A percentile compares a stretch with the other conserved stretches of the same genome.
These are phyloP conservation scores for Lycium barbarum DNA, from an alignment of 257 asterid genomes.

Conservation along the genomic window DNA sequence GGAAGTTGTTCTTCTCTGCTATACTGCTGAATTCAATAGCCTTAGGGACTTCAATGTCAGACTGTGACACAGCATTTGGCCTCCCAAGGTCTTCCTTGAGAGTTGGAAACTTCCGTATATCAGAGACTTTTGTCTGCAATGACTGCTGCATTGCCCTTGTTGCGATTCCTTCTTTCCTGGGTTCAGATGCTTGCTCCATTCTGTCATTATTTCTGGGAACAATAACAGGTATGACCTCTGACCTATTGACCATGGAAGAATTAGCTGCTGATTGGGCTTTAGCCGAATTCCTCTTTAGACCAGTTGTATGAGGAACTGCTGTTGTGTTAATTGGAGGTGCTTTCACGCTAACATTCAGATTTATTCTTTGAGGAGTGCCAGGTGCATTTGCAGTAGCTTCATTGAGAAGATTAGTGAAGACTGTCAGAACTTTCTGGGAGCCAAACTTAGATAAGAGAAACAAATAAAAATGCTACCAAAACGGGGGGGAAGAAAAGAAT, in stretches of 20 bases:
- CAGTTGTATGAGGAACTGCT: constrained; percentile 51
- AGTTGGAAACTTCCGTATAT: constrained; percentile 54
- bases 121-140: constrained; percentile 70
- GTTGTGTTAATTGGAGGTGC: constrained; percentile 57
- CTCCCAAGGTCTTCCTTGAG: constrained; percentile 67
- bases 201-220: constrained; percentile 79
- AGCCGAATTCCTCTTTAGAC: constrained; percentile 65
- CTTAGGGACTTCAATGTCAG: constrained; percentile 61
- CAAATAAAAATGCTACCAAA: constrained; percentile 10
- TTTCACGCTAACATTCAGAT: constrained; percentile 53
- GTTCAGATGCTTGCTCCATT: constrained; percentile 75
- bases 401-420: constrained; percentile 43
- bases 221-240: constrained; percentile 77
- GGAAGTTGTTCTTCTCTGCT: constrained; percentile 55
- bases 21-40: constrained; percentile 47
- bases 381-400: constrained; percentile 73
- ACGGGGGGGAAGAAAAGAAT: neutral
- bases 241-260: constrained; percentile 56
- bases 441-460: neutral
- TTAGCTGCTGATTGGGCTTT: constrained; percentile 67
- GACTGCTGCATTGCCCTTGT: constrained; percentile 61
- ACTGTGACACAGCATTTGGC: constrained; percentile 48
- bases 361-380: constrained; percentile 84
- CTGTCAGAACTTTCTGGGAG: constrained; percentile 28
- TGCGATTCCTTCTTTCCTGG: constrained; percentile 76